These are phyloP conservation scores for Peronospora farinosa DNA, from an alignment of 352 stramenopile species.

Conservation along the genomic window DNA sequence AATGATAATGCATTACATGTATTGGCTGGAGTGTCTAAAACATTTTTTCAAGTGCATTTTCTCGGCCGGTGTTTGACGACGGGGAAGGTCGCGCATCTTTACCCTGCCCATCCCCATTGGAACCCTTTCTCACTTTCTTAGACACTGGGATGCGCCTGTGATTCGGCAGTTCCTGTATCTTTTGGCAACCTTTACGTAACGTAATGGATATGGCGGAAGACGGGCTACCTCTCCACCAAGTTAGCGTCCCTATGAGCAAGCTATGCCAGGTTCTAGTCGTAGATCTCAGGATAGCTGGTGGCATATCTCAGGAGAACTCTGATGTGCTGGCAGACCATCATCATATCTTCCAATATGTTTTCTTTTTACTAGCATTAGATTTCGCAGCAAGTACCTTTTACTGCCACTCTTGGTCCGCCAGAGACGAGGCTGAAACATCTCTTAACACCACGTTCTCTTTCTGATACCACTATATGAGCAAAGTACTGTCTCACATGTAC, in stretches of 20 bases:
- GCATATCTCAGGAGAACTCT: background rate
- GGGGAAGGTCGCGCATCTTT: no score
- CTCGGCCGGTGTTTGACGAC: no score
- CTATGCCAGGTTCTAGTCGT: no score
- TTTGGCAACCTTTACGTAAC: conserved; percentile 2
- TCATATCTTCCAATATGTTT: conserved; percentile 3
- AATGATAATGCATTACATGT: no score
- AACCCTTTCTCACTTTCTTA: no score
- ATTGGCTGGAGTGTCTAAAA: no score
- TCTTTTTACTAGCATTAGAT: conserved; percentile 7
- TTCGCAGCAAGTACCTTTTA: conserved; percentile 13
- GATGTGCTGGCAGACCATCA: background rate
- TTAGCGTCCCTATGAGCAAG: no score
- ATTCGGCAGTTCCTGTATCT: conserved; percentile 29
- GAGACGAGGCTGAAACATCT: conserved; percentile 22
- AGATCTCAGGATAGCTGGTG: no score
- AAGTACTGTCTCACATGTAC: background rate
- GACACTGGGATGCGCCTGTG: conserved; percentile 4
- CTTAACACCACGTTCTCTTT: conserved; percentile 10
- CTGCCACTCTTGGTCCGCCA: conserved; percentile 9
- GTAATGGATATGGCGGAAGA: background rate
- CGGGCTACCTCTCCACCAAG: background rate
- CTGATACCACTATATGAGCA: conserved; percentile 1
- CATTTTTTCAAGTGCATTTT: no score
- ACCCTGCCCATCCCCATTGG: no score